These are phyloP conservation scores for Erodium chrysanthum DNA, from an alignment of 441 rosid genomes.

Conservation along the genomic window DNA sequence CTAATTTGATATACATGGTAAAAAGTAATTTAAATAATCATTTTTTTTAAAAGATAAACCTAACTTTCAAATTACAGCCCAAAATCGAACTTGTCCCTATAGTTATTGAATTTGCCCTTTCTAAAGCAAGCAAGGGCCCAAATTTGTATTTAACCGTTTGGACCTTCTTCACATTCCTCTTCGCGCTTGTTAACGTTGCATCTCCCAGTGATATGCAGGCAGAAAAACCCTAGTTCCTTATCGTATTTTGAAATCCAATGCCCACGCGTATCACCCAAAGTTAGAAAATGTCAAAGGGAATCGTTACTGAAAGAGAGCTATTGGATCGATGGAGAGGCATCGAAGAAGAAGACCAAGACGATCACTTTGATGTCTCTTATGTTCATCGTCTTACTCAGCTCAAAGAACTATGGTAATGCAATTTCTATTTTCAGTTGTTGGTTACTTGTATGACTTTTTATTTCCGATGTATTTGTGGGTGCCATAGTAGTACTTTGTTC, in stretches of 20 bases:
- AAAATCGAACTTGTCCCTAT: too few species aligned
- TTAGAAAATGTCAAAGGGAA: slow-evolving; percentile 31
- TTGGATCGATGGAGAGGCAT: slow-evolving; percentile 68
- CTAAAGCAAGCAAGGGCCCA: too few species aligned
- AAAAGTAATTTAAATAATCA: too few species aligned
- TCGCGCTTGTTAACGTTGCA: slow-evolving; percentile 4
- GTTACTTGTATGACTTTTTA: background rate
- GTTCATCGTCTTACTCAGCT: slow-evolving; percentile 44
- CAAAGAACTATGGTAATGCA: slow-evolving; percentile 72
- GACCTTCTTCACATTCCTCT: background rate
- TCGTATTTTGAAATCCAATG: background rate
- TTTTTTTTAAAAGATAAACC: too few species aligned
- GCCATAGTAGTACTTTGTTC: background rate
- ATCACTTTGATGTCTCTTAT: slow-evolving; percentile 35
- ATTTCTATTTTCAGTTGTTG: background rate
- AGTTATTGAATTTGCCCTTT: too few species aligned
- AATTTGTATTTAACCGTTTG: background rate
- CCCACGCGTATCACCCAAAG: background rate
- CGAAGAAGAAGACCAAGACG: slow-evolving; percentile 66
- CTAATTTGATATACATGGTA: too few species aligned
- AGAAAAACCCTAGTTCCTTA: slow-evolving; percentile 5
- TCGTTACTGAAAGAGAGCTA: slow-evolving; percentile 39
- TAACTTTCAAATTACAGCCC: too few species aligned
- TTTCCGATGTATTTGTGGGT: background rate
- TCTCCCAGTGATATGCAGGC: background rate